Conservation (phyloP, 2,329 filamentous ascomycete species). For the Tricladium varicosporioides region DNA sequence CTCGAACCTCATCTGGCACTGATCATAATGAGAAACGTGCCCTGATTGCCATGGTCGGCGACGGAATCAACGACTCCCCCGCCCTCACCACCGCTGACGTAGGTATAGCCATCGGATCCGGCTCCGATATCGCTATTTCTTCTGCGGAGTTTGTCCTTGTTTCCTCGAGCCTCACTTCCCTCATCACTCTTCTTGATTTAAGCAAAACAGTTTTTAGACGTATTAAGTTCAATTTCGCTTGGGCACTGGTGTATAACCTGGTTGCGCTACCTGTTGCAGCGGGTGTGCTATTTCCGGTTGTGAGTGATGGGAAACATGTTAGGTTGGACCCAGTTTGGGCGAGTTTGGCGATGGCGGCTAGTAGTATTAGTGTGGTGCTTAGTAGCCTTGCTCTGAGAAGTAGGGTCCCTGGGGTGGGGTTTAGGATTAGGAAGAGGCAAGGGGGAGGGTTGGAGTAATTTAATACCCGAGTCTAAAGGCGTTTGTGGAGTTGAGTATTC, state of each 20-base stretch:
- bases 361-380: constrained; percentile 82
- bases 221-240: constrained; percentile 66
- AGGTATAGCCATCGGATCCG: constrained; percentile 77
- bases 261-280: constrained; percentile 64
- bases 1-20: constrained; percentile 6
- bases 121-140: constrained; percentile 79
- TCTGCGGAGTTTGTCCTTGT: constrained; percentile 80
- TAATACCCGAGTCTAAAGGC: too few species aligned
- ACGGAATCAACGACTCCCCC: constrained; percentile 84
- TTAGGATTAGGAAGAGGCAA: constrained; percentile 24
- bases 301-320: constrained; percentile 51
- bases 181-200: constrained; percentile 59
- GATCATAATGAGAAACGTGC: constrained; percentile 39
- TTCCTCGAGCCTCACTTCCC: constrained; percentile 54
- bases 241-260: constrained; percentile 66
- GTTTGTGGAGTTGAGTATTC: too few species aligned
- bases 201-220: constrained; percentile 60
- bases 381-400: constrained; percentile 70
- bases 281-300: constrained; percentile 61
- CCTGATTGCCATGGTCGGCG: constrained; percentile 79
- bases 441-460: neutral
- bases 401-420: constrained; percentile 37
- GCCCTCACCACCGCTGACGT: constrained; percentile 79
- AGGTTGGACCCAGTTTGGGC: constrained; percentile 81
- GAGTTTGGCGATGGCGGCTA: constrained; percentile 86